Evolutionary conservation across 129 eudicot species (phyloP), one percentile per base, ranked within the genome.

Genomic region (Smallanthus sonchifolius): DNA sequence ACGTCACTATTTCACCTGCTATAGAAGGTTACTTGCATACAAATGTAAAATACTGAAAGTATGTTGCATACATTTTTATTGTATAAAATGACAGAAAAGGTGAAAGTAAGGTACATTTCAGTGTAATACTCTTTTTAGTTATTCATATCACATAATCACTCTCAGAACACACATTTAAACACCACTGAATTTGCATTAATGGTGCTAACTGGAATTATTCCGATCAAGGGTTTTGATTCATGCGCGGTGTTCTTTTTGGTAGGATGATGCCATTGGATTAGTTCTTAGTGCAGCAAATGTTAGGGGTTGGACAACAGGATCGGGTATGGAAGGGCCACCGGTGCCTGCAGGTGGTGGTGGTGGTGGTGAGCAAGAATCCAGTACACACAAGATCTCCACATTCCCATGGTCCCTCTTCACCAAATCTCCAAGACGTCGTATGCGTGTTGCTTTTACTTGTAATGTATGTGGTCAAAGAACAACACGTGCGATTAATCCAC

Each of bases 361-460:
- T 10, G 17, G 54, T 20, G 30, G 30, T 0, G 60, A 17, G 15
- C 2, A 32, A 2, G 74, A 54, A 38, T 38, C 65, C 51, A 71
- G 7, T 54, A 54, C 65, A 1, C 51, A 71, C 19, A 71, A 55
- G 35, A 71, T 71, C 34, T 6, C 75, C 2, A 71, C 75, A 10
- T 71, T 71, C 13, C 65, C 75, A 19, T 71, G 65, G 75, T 71
- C 65, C 6, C 75, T 52, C 11, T 71, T 54, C 11, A 71, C 65
- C 37, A 71, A 71, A 42, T 71, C 75, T 71, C 52, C 75, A 5
- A 54, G 75, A 17, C 65, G 65, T 5, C 75, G 65, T 24, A 55
- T 71, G 75, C 75, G 75, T 37, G 75, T 71, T 52, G 65, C 75
- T 7, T 71, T 71, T 36, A 71, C 75, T 17, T 71, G 75, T 71